Conservation (phyloP, 768 basidiomycete species). For the Boletellus ananiceps region DNA sequence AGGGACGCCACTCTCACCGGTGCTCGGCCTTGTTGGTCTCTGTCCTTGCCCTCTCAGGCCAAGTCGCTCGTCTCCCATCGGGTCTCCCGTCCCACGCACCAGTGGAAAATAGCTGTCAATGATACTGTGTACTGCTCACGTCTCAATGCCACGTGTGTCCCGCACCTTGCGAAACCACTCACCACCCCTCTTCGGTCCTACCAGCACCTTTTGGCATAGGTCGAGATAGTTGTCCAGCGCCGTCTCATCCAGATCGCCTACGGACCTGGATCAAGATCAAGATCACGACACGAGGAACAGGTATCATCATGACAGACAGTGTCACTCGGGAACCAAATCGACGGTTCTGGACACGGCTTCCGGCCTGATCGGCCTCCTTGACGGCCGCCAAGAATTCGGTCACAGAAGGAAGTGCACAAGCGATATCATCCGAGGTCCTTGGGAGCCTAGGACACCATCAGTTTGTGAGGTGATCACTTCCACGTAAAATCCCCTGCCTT, state of each 20-base stretch:
- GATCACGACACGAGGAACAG: conserved; percentile 1
- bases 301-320: conserved; percentile 39
- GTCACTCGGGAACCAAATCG: conserved; percentile 42
- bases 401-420: conserved; percentile 51
- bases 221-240: conserved; percentile 60
- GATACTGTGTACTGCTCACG: conserved; percentile 26
- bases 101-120: conserved; percentile 43
- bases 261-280: conserved; percentile 38
- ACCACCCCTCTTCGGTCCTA: conserved; percentile 30
- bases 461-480: conserved; percentile 1
- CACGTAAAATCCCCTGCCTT: conserved; percentile 40
- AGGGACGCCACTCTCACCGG: conserved; percentile 10
- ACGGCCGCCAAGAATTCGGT: conserved; percentile 46
- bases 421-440: conserved; percentile 48
- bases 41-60: conserved; percentile 6
- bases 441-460: conserved; percentile 38
- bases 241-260: conserved; percentile 46
- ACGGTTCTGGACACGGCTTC: conserved; percentile 27
- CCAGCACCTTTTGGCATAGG: conserved; percentile 58
- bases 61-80: not conserved
- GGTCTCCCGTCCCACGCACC: not conserved
- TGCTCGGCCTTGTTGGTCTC: conserved; percentile 7
- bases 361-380: conserved; percentile 33
- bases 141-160: conserved; percentile 6
- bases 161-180: conserved; percentile 10